A percentile compares a stretch with the other conserved stretches of the same genome.
These are phyloP conservation scores for Botrytis tulipae DNA, from an alignment of 2,329 filamentous ascomycete genomes.

Conservation along the genomic window DNA sequence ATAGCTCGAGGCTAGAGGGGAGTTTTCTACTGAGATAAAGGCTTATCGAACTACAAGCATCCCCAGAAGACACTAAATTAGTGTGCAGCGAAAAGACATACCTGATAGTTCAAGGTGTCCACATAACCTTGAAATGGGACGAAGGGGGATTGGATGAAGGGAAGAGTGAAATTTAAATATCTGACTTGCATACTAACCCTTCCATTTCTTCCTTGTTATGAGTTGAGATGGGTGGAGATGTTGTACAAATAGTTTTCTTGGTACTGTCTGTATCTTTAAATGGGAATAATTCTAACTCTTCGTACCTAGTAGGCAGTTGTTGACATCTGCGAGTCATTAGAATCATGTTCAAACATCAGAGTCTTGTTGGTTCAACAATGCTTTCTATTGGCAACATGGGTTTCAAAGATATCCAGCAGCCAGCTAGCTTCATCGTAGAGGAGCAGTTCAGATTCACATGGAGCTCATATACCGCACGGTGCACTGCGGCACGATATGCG, in stretches of 20 bases:
- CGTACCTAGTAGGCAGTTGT: background rate
- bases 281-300: background rate
- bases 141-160: background rate
- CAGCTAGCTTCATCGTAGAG: background rate
- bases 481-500: background rate
- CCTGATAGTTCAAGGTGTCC: background rate
- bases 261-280: background rate
- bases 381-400: background rate
- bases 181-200: slow-evolving; percentile 8
- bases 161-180: background rate
- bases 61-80: background rate
- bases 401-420: background rate
- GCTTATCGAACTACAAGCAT: background rate
- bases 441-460: background rate
- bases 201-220: background rate
- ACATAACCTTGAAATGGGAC: background rate
- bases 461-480: background rate
- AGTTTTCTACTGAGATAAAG: background rate
- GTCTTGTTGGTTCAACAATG: background rate
- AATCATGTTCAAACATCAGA: background rate
- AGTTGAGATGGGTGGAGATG: background rate
- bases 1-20: background rate
- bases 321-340: background rate
- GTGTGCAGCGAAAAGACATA: background rate
- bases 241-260: background rate